phyloP scores from a whole-genome alignment of 108 stramenopile species.

The Skeletonema costatum region DNA sequence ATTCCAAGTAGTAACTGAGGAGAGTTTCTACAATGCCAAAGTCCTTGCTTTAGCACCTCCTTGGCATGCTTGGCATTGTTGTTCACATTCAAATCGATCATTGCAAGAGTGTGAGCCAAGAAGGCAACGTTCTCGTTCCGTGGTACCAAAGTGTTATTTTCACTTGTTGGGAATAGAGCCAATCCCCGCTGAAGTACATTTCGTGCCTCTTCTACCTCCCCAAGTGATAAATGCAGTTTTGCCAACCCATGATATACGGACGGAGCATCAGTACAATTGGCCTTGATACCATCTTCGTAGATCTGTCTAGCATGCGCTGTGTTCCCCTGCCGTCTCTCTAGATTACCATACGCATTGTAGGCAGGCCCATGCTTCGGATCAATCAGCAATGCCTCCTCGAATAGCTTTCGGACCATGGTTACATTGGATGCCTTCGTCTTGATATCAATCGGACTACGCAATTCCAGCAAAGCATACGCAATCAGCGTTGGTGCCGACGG shows the following conservation, averaged over 20 bases:
- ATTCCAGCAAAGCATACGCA: slow-evolving; percentile 79
- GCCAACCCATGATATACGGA: slow-evolving; percentile 87
- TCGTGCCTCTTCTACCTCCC: slow-evolving; percentile 69
- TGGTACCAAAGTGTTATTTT: slow-evolving; percentile 34
- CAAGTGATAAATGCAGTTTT: slow-evolving; percentile 75
- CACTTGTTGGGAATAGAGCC: slow-evolving; percentile 48
- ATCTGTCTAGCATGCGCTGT: slow-evolving; percentile 57
- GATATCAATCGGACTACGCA: slow-evolving; percentile 54
- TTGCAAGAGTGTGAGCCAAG: slow-evolving; percentile 81
- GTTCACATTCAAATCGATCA: slow-evolving; percentile 81
- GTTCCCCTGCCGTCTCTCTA: slow-evolving; percentile 65
- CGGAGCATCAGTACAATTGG: slow-evolving; percentile 73
- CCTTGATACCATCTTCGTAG: slow-evolving; percentile 72
- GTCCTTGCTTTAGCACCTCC: slow-evolving; percentile 63
- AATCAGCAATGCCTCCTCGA: slow-evolving; percentile 76
- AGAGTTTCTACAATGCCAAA: slow-evolving; percentile 67
- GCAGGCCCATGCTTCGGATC: slow-evolving; percentile 86
- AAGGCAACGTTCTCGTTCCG: slow-evolving; percentile 68
- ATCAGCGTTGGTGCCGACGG: slow-evolving; percentile 82
- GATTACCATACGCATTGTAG: slow-evolving; percentile 82
- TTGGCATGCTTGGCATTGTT: slow-evolving; percentile 54
- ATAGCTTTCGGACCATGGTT: slow-evolving; percentile 54
- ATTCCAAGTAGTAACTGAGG: slow-evolving; percentile 77
- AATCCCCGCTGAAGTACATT: slow-evolving; percentile 60
- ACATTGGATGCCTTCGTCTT: slow-evolving; percentile 40